A percentile compares a stretch with the other conserved stretches of the same genome.
These are phyloP conservation scores for Annona squamosa DNA, from an alignment of 164 flowering plant genomes.

Conservation along the genomic window DNA sequence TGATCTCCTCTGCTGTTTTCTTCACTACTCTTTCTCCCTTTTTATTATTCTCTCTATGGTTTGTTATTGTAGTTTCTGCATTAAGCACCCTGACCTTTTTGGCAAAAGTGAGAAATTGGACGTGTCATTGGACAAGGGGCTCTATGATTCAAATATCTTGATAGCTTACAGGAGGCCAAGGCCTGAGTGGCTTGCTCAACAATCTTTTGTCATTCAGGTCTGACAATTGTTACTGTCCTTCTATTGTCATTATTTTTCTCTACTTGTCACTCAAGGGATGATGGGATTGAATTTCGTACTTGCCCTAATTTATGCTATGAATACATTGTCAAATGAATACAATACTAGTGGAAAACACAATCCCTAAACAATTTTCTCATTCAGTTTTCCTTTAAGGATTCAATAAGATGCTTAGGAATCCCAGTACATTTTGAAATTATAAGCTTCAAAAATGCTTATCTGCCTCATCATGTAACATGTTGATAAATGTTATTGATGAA, in stretches of 20 bases:
- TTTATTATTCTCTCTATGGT: background rate
- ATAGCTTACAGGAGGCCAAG: slow-evolving; percentile 78
- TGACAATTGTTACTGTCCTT: slow-evolving; percentile 13
- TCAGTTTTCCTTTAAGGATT: background rate
- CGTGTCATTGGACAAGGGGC: slow-evolving; percentile 81
- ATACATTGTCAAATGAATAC: background rate
- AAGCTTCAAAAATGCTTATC: background rate
- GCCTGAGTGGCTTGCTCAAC: slow-evolving; percentile 78
- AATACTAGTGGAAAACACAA: background rate
- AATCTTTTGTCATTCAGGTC: slow-evolving; percentile 76
- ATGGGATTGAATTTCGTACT: background rate
- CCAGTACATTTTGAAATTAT: background rate
- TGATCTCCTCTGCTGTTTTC: background rate
- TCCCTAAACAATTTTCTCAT: background rate
- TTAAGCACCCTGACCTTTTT: slow-evolving; percentile 86
- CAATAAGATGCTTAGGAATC: background rate
- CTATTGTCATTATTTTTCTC: background rate
- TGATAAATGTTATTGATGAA: background rate
- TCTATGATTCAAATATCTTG: slow-evolving; percentile 69
- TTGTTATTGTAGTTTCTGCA: slow-evolving; percentile 48
- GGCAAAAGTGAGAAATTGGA: slow-evolving; percentile 96
- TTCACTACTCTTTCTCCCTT: background rate
- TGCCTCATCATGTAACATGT: no score
- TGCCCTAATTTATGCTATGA: background rate
- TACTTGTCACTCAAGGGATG: background rate